These are phyloP conservation scores for Circinella umbellata DNA, from an alignment of 371 early-diverging fungal genomes.

Conservation along the genomic window DNA sequence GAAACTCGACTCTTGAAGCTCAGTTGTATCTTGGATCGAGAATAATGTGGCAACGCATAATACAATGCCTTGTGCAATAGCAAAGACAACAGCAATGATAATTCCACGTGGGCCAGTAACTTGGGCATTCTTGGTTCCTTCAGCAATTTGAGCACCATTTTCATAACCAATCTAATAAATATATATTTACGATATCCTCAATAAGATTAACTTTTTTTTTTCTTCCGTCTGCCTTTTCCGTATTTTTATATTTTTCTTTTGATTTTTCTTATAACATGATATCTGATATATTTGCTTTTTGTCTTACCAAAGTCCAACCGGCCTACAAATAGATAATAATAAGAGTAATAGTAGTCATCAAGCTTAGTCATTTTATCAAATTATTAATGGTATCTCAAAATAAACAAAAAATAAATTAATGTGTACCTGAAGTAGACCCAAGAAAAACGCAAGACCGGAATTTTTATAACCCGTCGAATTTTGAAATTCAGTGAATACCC, in stretches of 20 bases:
- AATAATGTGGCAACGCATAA: constrained; percentile 41
- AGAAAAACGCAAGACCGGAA: constrained; percentile 33
- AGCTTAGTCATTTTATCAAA: no score
- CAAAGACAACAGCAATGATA: constrained; percentile 35
- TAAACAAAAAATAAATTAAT: no score
- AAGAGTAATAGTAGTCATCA: no score
- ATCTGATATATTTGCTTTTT: not conserved
- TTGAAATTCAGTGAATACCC: constrained; percentile 44
- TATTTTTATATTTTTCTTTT: not conserved
- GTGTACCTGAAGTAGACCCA: constrained; percentile 36
- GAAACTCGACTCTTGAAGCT: constrained; percentile 18
- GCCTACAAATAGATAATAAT: constrained; percentile 3
- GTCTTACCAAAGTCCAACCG: constrained; percentile 37
- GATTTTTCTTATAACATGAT: not conserved
- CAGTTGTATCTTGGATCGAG: constrained; percentile 45
- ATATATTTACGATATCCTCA: not conserved
- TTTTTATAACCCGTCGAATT: constrained; percentile 43
- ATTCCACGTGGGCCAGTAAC: constrained; percentile 45
- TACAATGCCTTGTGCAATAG: constrained; percentile 40
- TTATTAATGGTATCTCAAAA: no score
- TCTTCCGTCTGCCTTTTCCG: no score
- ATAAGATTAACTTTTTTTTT: no score
- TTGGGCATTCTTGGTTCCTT: constrained; percentile 45
- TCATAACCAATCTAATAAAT: constrained; percentile 37
- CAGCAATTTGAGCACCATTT: constrained; percentile 44